Base-by-base conservation (phyloP, 257 asterid species). In the Datura wrightii region DNA sequence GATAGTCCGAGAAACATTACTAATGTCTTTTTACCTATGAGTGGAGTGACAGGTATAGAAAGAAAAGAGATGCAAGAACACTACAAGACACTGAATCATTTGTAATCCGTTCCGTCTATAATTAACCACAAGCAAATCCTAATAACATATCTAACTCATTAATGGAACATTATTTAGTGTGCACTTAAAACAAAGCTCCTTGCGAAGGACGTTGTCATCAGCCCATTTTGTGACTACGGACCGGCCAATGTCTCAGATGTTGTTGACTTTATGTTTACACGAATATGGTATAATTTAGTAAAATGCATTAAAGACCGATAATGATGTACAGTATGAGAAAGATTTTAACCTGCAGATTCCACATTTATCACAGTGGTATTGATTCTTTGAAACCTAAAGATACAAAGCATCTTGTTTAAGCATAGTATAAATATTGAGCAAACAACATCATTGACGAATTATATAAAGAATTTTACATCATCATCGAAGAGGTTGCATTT, bases 291-390 rank as follows among this genome's bases (percentile, higher is more conserved):
- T 72, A 46, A 19, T 46, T 46, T 10, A 46, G 59, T 11, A 19
- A 72, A 72, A 46, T 46, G 59, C 42, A 24, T 19, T 24, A 19
- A 15, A 19, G 59, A 72, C 56, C 10, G n/a, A 72, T 6, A 19
- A 46, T 19, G 41, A 72, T 72, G 42, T 19, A 19, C 80, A 72
- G 42, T 19, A 74, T 1, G 42, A 48, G 42, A 48, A 76, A 56
- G 31, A 67, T n/a, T 24, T 81, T 85, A 82, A 92, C 97, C 97
- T 92, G 94, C 97, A 94, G 83, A 94, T 94, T 88, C 94, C 97
- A 86, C 97, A 94, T 87, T 86, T 86, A 24, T 94, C 93, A 67
- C 97, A 94, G 86, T 94, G 97, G 82, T 89, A 93, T 62, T 93
- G 96, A 79, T 90, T 86, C 92, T 93, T 93, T 3, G 93, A 91